Conservation (phyloP, 2,329 filamentous ascomycete genomes). For the Aspergillus fijiensis region DNA sequence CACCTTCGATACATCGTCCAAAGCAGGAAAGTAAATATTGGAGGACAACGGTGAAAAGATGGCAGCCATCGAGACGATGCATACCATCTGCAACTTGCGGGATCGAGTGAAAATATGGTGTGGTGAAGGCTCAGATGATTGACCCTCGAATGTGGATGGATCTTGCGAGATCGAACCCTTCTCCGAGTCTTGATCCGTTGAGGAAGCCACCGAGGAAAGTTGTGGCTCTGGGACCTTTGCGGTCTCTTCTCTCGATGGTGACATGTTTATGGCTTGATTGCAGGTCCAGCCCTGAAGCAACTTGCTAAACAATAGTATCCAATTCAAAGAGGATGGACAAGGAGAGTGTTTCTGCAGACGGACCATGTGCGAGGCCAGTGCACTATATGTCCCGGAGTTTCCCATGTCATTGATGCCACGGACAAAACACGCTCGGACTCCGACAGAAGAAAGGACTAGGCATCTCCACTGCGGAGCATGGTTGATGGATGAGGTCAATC, state of each 20-base stretch:
- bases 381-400: not conserved
- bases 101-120: conserved; percentile 8
- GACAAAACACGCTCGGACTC: conserved; percentile 2
- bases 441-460: not conserved
- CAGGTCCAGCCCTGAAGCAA: conserved; percentile 6
- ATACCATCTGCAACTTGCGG: conserved; percentile 9
- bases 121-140: not conserved
- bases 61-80: conserved; percentile 13
- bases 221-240: conserved; percentile 6
- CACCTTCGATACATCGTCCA: conserved; percentile 21
- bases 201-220: not conserved
- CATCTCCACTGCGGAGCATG: conserved; percentile 5
- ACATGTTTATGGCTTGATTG: conserved; percentile 3
- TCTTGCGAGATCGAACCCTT: not conserved
- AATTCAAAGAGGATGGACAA: not conserved
- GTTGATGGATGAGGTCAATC: conserved; percentile 1
- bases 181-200: not conserved
- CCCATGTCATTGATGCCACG: not conserved
- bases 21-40: conserved; percentile 49
- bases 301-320: not conserved
- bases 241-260: not conserved
- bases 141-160: not conserved
- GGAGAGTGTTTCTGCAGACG: not conserved
- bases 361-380: not conserved
- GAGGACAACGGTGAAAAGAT: conserved; percentile 44